Percentiles rank a stretch among this genome's conserved stretches.
Evolutionary conservation across 208 protist genomes (phyloP).

Genomic region (Trypanosoma cruzi): DNA sequence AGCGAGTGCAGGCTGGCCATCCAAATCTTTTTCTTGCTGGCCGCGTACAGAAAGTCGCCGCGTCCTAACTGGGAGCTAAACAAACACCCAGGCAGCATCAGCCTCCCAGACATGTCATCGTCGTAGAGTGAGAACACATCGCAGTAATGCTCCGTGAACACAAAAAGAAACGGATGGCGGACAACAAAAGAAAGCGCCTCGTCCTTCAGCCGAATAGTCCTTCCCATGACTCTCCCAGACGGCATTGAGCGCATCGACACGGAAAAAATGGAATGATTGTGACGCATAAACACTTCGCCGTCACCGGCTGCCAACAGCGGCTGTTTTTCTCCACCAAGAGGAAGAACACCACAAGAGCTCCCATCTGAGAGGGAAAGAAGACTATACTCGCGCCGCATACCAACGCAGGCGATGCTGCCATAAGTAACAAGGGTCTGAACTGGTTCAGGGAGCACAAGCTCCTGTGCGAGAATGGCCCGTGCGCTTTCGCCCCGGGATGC

Average conservation of each 20-base stretch:
- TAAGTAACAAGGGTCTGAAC: constrained; percentile 47
- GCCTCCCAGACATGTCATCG: no score
- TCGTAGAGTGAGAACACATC: no score
- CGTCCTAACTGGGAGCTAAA: no score
- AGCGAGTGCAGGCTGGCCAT: constrained; percentile 55
- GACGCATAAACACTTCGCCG: constrained; percentile 48
- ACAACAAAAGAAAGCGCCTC: constrained; percentile 32
- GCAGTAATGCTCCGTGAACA: constrained; percentile 67
- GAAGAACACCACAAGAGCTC: constrained; percentile 54
- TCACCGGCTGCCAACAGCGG: constrained; percentile 34
- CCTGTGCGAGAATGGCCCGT: constrained; percentile 28
- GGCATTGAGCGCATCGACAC: constrained; percentile 38
- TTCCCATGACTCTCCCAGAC: constrained; percentile 21
- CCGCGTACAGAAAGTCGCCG: no score
- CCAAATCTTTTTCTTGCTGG: no score
- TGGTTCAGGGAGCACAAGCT: constrained; percentile 57
- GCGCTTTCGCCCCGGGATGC: constrained; percentile 20
- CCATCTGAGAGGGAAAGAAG: constrained; percentile 60
- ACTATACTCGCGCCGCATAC: constrained; percentile 65
- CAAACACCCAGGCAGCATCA: no score
- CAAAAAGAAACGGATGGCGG: constrained; percentile 70
- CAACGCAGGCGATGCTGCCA: constrained; percentile 58
- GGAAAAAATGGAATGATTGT: constrained; percentile 41
- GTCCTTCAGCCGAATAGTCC: constrained; percentile 36
- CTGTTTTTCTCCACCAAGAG: constrained; percentile 30